Evolutionary conservation across 2,329 filamentous ascomycete species (phyloP).

Genomic region (Cladobotryum mycophilum): DNA sequence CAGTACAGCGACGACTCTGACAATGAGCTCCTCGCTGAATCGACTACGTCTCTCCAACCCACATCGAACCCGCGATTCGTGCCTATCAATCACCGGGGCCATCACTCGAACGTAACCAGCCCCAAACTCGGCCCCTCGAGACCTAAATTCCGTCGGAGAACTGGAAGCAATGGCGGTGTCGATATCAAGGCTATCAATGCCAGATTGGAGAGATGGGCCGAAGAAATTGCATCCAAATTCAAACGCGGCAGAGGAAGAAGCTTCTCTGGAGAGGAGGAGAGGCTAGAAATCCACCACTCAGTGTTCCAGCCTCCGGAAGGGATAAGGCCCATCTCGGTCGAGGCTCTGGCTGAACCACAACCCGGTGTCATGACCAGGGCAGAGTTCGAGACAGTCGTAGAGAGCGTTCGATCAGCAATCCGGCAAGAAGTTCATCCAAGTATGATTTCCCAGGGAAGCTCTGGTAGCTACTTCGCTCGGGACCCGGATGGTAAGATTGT

Average conservation of each 20-base stretch:
- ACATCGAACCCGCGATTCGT: constrained; percentile 57
- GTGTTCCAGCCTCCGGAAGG: constrained; percentile 93
- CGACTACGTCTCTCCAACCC: constrained; percentile 51
- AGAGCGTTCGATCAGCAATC: constrained; percentile 86
- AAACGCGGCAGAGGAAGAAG: constrained; percentile 76
- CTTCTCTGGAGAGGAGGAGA: constrained; percentile 68
- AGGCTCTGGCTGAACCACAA: constrained; percentile 59
- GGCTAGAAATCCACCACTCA: constrained; percentile 91
- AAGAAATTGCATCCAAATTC: constrained; percentile 96
- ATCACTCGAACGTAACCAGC: constrained; percentile 54
- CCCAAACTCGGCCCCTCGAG: constrained; percentile 37
- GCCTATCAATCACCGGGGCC: constrained; percentile 54
- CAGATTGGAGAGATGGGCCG: constrained; percentile 89
- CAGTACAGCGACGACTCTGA: constrained; percentile 68
- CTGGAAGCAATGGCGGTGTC: constrained; percentile 74
- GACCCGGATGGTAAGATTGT: constrained; percentile 90
- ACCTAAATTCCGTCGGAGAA: constrained; percentile 40
- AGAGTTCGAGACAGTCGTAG: constrained; percentile 82
- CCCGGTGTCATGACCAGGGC: constrained; percentile 65
- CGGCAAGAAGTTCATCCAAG: constrained; percentile 86
- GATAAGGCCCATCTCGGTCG: constrained; percentile 69
- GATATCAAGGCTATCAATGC: constrained; percentile 99
- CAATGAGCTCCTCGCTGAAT: constrained; percentile 50
- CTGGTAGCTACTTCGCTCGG: constrained; percentile 94
- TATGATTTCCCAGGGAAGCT: constrained; percentile 95